A percentile compares a stretch with the other conserved stretches of the same genome.
Conservation (phyloP, 345 rosid genomes). For the Citropsis articulata region DNA sequence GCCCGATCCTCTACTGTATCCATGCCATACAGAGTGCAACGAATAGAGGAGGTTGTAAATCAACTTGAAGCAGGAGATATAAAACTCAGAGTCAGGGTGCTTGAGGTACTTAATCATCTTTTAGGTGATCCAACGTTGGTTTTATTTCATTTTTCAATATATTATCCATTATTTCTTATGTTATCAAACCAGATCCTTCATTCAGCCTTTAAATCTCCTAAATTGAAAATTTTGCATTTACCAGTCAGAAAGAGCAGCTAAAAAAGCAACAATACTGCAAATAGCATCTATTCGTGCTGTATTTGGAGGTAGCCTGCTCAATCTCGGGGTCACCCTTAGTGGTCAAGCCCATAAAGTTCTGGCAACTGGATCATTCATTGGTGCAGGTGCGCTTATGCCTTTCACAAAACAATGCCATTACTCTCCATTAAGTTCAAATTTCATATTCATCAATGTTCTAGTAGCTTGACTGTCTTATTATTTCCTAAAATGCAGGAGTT, state of each 20-base stretch:
- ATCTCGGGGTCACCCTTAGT: conserved; percentile 67
- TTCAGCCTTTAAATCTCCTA: too few species aligned
- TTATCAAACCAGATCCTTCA: not conserved
- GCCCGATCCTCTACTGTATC: conserved; percentile 73
- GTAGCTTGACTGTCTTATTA: not conserved
- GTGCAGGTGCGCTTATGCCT: conserved; percentile 55
- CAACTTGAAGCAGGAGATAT: conserved; percentile 87
- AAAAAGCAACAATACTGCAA: conserved; percentile 75
- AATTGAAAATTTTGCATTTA: not conserved
- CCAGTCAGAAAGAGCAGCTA: conserved; percentile 91
- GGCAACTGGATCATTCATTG: conserved; percentile 73
- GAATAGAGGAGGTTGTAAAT: conserved; percentile 80
- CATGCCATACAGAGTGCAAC: conserved; percentile 80
- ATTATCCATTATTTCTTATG: not conserved
- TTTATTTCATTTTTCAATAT: not conserved
- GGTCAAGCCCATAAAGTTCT: conserved; percentile 60
- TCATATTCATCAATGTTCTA: not conserved
- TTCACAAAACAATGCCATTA: not conserved
- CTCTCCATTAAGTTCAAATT: not conserved
- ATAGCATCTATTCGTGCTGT: conserved; percentile 92
- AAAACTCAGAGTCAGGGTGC: conserved; percentile 87
- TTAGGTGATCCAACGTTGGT: not conserved
- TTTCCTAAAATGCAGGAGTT: conserved; percentile 48
- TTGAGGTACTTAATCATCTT: conserved; percentile 53
- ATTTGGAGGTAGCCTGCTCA: conserved; percentile 73